These are phyloP conservation scores for Papiliotrema nemorosa DNA, from an alignment of 1,284 basidiomycete genomes.

Conservation along the genomic window DNA sequence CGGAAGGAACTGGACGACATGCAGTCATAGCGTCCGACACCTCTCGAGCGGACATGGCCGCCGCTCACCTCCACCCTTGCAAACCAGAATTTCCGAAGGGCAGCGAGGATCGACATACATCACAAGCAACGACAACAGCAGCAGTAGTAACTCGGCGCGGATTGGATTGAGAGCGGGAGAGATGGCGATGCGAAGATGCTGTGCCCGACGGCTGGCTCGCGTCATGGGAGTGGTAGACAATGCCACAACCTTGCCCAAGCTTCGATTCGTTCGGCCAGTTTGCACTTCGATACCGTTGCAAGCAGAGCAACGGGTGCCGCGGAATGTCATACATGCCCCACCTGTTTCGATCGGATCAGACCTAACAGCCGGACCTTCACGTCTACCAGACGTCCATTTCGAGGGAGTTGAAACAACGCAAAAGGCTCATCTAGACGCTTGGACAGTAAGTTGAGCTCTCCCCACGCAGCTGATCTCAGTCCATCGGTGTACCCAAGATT, in stretches of 20 bases:
- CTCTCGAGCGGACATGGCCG: too few species aligned
- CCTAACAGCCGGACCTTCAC: background rate
- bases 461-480: background rate
- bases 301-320: background rate
- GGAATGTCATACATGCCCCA: too few species aligned
- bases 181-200: background rate
- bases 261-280: background rate
- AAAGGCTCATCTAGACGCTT: background rate
- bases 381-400: too few species aligned
- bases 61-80: too few species aligned
- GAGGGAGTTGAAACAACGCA: too few species aligned
- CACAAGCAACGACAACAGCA: too few species aligned
- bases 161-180: too few species aligned
- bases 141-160: too few species aligned
- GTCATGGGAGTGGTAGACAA: background rate
- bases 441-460: background rate
- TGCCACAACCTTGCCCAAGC: background rate
- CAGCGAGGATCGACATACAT: too few species aligned
- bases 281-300: background rate
- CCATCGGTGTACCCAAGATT: constrained; percentile 3
- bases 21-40: too few species aligned
- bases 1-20: too few species aligned
- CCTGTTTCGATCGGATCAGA: background rate
- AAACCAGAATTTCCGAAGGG: too few species aligned
- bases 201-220: background rate